Conservation (phyloP, 495 filamentous ascomycete genomes). For the Lichina pygmaea region DNA sequence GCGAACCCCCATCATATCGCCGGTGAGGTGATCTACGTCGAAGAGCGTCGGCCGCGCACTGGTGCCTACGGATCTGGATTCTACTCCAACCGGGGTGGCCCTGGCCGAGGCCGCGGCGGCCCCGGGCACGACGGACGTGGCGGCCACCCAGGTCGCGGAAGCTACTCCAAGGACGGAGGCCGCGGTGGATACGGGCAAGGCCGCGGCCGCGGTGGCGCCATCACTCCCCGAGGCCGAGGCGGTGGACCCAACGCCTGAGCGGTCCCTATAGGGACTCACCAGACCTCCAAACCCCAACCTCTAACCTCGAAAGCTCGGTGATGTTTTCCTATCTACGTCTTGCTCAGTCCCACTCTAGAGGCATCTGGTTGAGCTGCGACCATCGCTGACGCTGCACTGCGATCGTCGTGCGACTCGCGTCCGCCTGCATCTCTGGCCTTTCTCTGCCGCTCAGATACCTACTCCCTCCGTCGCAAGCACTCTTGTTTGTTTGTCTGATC, state of each 20-base stretch:
- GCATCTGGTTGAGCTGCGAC: too few relatives aligned
- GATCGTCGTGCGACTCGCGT: too few relatives aligned
- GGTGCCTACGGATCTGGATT: constrained; percentile 37
- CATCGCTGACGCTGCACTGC: too few relatives aligned
- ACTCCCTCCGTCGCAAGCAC: too few relatives aligned
- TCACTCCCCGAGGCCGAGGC: constrained; percentile 17
- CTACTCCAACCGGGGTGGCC: constrained; percentile 28
- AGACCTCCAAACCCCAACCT: too few relatives aligned
- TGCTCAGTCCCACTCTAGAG: too few relatives aligned
- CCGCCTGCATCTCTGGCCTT: too few relatives aligned
- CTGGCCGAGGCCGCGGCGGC: constrained; percentile 39
- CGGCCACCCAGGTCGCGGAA: constrained; percentile 38
- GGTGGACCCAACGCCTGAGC: not conserved
- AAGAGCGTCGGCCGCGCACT: constrained; percentile 61
- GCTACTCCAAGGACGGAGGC: constrained; percentile 33
- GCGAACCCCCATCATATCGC: constrained; percentile 71
- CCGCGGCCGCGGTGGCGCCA: constrained; percentile 17
- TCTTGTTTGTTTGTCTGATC: too few relatives aligned
- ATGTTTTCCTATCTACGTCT: too few relatives aligned
- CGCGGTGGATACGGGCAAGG: constrained; percentile 26
- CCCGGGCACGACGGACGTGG: constrained; percentile 21
- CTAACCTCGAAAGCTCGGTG: too few relatives aligned
- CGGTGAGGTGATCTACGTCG: constrained; percentile 56
- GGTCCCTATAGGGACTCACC: too few relatives aligned
- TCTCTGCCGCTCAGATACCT: too few relatives aligned